Percentiles rank a stretch among this genome's conserved stretches.
These are phyloP conservation scores for Pharus latifolius DNA, from an alignment of 176 grass and related monocot genomes.

Conservation along the genomic window DNA sequence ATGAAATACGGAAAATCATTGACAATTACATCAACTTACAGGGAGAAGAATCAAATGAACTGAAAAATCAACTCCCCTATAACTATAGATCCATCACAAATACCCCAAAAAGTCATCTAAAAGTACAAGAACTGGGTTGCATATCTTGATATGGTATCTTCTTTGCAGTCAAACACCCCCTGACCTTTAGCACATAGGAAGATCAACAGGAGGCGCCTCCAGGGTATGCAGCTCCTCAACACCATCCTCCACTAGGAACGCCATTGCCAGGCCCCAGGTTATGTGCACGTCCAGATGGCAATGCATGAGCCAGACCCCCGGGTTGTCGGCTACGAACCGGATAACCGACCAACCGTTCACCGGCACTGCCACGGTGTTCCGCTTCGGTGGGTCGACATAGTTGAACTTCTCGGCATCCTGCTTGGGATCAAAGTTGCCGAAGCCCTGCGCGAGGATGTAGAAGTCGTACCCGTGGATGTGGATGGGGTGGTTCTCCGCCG, in stretches of 20 bases:
- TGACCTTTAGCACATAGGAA: slow-evolving; percentile 44
- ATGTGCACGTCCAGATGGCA: slow-evolving; percentile 93
- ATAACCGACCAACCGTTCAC: slow-evolving; percentile 75
- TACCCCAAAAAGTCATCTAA: not conserved
- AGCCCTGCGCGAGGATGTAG: slow-evolving; percentile 56
- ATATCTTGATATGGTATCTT: not conserved
- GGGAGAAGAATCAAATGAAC: not conserved
- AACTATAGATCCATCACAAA: slow-evolving; percentile 1
- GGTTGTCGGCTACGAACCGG: slow-evolving; percentile 74
- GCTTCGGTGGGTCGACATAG: slow-evolving; percentile 45
- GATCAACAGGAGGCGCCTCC: slow-evolving; percentile 41
- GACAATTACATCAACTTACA: slow-evolving; percentile 21
- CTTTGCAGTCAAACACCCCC: too few species aligned
- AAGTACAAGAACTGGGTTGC: slow-evolving; percentile 4
- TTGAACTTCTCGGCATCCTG: slow-evolving; percentile 69
- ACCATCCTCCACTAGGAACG: slow-evolving; percentile 67
- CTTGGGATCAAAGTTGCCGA: slow-evolving; percentile 54
- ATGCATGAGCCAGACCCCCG: slow-evolving; percentile 70
- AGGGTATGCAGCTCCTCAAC: slow-evolving; percentile 34
- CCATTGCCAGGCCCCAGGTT: slow-evolving; percentile 71
- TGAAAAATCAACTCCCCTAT: slow-evolving; percentile 31
- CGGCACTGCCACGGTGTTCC: slow-evolving; percentile 68
- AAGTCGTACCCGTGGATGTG: slow-evolving; percentile 80
- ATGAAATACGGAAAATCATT: slow-evolving; percentile 14
- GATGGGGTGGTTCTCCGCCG: slow-evolving; percentile 66